phyloP scores from a whole-genome alignment of 306 rosid species.

The Hylodesmum podocarpum region DNA sequence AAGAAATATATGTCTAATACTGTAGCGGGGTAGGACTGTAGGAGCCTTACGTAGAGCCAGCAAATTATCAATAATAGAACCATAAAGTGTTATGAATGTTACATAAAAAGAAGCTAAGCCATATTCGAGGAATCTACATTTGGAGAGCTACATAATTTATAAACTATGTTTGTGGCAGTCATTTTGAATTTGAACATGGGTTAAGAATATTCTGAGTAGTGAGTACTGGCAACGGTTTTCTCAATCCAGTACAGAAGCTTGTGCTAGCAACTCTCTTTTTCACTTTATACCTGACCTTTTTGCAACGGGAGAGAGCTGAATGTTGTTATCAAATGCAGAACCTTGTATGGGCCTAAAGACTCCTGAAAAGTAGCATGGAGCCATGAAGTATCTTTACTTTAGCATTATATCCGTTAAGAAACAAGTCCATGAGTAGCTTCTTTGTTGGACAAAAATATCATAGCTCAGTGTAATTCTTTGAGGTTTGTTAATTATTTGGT shows the following conservation, averaged over 20 bases:
- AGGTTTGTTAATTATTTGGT: no score
- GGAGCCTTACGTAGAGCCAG: background rate
- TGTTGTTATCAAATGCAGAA: background rate
- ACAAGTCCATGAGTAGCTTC: background rate
- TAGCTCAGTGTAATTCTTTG: background rate
- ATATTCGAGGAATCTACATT: background rate
- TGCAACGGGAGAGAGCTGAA: background rate
- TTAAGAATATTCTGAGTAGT: background rate
- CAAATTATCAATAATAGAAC: background rate
- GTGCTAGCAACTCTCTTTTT: background rate
- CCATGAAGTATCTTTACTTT: conserved; percentile 24
- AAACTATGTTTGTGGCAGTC: background rate
- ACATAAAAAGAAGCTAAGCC: conserved; percentile 17
- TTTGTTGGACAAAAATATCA: background rate
- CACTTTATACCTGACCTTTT: background rate
- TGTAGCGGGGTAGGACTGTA: background rate
- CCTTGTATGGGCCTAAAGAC: background rate
- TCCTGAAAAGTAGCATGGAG: conserved; percentile 24
- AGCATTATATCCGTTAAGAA: conserved; percentile 31
- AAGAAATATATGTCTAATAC: background rate
- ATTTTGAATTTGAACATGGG: conserved; percentile 28
- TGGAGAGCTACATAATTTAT: background rate
- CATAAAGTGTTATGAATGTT: background rate
- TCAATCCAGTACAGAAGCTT: conserved; percentile 11
- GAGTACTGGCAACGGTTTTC: conserved; percentile 26